phyloP scores from a whole-genome alignment of 148 eudicot genomes.

The Euryodendron excelsum region DNA sequence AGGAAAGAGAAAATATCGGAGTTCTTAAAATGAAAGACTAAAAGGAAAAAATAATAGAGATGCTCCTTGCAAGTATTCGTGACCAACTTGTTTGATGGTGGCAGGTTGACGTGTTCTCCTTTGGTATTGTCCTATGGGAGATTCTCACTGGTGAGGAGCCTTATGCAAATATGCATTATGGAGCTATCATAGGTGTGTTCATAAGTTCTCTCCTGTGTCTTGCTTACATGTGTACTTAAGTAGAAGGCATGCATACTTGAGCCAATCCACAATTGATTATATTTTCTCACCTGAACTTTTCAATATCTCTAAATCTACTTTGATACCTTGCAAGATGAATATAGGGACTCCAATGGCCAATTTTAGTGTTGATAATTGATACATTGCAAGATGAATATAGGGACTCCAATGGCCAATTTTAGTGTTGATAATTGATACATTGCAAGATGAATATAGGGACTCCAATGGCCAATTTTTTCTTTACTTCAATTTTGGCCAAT shows the following conservation, averaged over 20 bases:
- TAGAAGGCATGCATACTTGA: background rate
- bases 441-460: background rate
- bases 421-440: background rate
- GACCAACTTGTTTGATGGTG: background rate
- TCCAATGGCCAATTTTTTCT: background rate
- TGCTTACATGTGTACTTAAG: background rate
- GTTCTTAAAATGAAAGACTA: background rate
- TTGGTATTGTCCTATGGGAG: conserved; percentile 54
- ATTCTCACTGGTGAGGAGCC: conserved; percentile 53
- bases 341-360: background rate
- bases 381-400: background rate
- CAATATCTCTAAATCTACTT: background rate
- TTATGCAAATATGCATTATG: conserved; percentile 50
- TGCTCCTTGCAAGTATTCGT: background rate
- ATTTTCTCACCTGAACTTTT: background rate
- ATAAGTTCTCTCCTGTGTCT: background rate
- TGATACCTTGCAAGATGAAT: background rate
- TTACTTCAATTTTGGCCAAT: too few species aligned
- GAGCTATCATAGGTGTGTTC: conserved; percentile 40
- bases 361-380: background rate
- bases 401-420: background rate
- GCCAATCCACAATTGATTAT: background rate
- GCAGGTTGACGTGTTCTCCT: conserved; percentile 57
- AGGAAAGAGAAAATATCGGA: too few species aligned
- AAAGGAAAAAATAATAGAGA: background rate